Conservation (phyloP, 225 moss, liverwort and hornwort genomes). For the Bryoerythrophyllum caledonicum region DNA sequence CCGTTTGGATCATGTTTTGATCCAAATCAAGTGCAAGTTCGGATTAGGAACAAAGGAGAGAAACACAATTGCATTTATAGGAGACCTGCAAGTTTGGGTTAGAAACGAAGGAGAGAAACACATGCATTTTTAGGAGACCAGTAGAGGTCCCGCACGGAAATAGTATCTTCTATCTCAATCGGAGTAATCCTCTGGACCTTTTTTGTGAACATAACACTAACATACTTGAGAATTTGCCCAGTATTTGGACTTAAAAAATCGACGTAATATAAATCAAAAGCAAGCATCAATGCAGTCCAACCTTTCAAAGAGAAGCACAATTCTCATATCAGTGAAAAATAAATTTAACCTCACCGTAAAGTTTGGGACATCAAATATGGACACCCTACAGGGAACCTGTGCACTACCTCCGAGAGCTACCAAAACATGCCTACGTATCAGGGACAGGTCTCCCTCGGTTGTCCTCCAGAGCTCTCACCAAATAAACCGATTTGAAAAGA, state of each 20-base stretch:
- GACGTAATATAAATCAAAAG: not conserved
- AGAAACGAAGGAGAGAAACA: too few relatives aligned
- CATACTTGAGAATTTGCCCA: too few relatives aligned
- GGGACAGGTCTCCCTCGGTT: not conserved
- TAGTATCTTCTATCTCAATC: too few relatives aligned
- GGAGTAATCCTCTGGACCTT: too few relatives aligned
- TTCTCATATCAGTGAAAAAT: not conserved
- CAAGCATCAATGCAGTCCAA: not conserved
- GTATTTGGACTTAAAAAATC: not conserved
- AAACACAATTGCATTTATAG: too few relatives aligned
- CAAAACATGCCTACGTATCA: not conserved
- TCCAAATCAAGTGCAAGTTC: too few relatives aligned
- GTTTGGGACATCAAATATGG: not conserved
- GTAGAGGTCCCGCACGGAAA: too few relatives aligned
- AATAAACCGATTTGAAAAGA: not conserved
- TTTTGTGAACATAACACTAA: too few relatives aligned
- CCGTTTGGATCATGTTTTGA: too few relatives aligned
- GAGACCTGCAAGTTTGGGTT: too few relatives aligned
- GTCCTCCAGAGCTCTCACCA: not conserved
- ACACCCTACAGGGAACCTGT: not conserved
- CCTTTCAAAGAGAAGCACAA: not conserved
- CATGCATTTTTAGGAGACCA: too few relatives aligned
- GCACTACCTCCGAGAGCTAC: not conserved
- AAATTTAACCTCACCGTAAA: not conserved
- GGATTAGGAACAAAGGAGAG: too few relatives aligned